A percentile compares a stretch with the other conserved stretches of the same genome.
These are phyloP conservation scores for Populus davidiana DNA, from an alignment of 345 rosid genomes.

Conservation along the genomic window DNA sequence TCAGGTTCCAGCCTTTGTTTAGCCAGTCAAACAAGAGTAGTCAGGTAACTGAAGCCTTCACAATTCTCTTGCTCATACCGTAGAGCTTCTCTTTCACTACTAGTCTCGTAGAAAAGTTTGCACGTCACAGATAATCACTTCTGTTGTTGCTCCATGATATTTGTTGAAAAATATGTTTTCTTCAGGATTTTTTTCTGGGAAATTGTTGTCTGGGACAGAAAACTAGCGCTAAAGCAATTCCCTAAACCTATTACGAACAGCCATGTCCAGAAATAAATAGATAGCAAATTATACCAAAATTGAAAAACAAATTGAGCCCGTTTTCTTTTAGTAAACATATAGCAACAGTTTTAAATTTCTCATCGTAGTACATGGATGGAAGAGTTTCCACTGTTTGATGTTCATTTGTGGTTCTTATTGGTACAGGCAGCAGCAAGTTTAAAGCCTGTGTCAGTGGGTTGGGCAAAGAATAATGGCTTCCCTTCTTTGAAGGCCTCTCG, in stretches of 20 bases:
- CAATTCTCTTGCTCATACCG: not conserved
- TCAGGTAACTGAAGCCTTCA: not conserved
- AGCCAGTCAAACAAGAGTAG: not conserved
- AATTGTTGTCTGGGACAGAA: too few relatives aligned
- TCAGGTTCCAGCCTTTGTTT: not conserved
- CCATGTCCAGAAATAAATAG: not conserved
- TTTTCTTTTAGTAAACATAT: not conserved
- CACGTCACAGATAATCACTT: not conserved
- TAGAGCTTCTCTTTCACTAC: too few relatives aligned
- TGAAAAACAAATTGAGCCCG: not conserved
- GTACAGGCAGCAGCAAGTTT: conserved; percentile 21
- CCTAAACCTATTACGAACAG: too few relatives aligned
- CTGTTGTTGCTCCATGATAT: not conserved
- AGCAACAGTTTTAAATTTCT: too few relatives aligned
- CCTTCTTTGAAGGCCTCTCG: conserved; percentile 20
- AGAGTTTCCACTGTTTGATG: too few relatives aligned
- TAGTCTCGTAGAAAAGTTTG: not conserved
- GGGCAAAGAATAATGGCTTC: conserved; percentile 26
- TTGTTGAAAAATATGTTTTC: not conserved
- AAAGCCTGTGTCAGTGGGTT: conserved; percentile 28
- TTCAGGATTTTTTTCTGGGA: not conserved
- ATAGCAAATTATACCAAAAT: not conserved
- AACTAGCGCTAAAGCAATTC: too few relatives aligned
- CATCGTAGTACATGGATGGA: too few relatives aligned
- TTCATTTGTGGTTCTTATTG: not conserved